phyloP scores from a whole-genome alignment of 2,329 filamentous ascomycete genomes.

The Aureobasidium sp. region DNA sequence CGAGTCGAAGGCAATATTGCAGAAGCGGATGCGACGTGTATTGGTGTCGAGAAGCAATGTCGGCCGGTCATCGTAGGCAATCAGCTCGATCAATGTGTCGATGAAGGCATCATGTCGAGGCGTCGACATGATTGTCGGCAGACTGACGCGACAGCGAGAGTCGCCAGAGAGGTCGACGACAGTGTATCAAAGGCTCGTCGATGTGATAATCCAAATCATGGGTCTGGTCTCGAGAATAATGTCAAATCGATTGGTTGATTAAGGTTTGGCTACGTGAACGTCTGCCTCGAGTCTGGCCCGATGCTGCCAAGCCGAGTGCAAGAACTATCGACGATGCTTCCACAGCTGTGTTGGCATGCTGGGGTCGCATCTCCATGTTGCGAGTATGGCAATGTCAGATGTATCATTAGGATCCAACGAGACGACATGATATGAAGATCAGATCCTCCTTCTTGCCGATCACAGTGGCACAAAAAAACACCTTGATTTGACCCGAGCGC shows the following conservation, averaged over 20 bases:
- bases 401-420: not conserved
- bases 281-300: not conserved
- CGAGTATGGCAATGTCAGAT: too few species aligned
- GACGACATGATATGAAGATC: not conserved
- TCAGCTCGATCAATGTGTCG: conserved; percentile 7
- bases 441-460: not conserved
- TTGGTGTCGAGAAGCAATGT: conserved; percentile 2
- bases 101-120: not conserved
- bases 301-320: not conserved
- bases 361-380: too few species aligned
- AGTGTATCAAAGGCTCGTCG: not conserved
- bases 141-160: not conserved
- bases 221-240: not conserved
- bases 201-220: not conserved
- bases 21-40: not conserved
- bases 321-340: not conserved
- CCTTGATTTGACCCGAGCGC: not conserved
- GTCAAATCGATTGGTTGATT: not conserved
- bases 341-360: too few species aligned
- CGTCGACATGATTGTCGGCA: not conserved
- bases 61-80: conserved; percentile 8
- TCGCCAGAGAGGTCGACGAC: not conserved
- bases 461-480: not conserved
- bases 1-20: conserved; percentile 8
- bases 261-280: not conserved